Evolutionary conservation across 148 eudicot species (phyloP), one percentile per base, ranked within the genome.

Genomic region (Camellia japonica): DNA sequence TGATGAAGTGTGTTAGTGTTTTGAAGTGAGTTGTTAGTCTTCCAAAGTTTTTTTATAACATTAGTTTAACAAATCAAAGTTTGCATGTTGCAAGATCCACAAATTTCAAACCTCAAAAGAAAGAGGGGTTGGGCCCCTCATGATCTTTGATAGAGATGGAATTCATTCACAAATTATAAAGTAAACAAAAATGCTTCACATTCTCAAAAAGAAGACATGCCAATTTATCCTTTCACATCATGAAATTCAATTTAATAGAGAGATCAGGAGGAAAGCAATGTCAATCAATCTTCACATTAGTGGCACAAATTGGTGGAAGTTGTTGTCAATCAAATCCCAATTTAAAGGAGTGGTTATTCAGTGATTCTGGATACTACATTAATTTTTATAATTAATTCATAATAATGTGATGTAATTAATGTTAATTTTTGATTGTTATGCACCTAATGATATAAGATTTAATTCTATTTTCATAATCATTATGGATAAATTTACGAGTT

Each of bases 201-300:
- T 30, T 12, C 20, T 9, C 20, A 20, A 63, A 61, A 4, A 20
- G 19, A 63, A 38, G 42, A 20, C 42, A 63, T 20, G 68, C 41
- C 68, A 63, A 63, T 63, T 63, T 63, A 2, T 12, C 4, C 68
- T 63, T 63, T 63, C 68, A 63, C 68, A 63, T 63, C 68, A 63
- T 30, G 38, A 30, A 63, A 20, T 8, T 63, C 42, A 5, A 63
- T 63, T 63, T 20, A 12, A 63, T 20, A 23, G 67, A 63, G 20
- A 30, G 67, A n/a, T 63, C 38, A 20, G 19, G 41, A 30, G 68
- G 68, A 19, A 20, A 63, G 68, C 38, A 38, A 20, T n/a, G 20
- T 63, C 23, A 14, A 63, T 63, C 68, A 20, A 63, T 3, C 42
- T 30, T 63, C 4, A 63, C 20, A 63, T 5, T 63, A 20, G 52